A percentile compares a stretch with the other conserved stretches of the same genome.
These are phyloP conservation scores for Talaromyces sp. DNA, from an alignment of 2,329 filamentous ascomycete genomes.

Conservation along the genomic window DNA sequence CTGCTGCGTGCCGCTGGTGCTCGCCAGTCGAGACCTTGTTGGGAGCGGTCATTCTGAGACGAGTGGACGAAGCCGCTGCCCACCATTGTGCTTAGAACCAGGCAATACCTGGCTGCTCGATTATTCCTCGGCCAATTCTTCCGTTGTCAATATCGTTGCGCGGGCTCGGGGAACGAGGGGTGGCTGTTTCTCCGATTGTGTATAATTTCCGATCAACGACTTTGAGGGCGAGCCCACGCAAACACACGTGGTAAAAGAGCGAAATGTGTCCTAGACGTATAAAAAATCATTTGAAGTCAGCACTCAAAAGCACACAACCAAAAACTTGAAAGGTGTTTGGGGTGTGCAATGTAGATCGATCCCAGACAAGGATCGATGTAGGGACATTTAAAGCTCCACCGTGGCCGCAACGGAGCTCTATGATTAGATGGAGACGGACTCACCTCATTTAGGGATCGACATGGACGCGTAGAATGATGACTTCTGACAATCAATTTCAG, in stretches of 20 bases:
- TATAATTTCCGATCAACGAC: background rate
- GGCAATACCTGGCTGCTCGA: background rate
- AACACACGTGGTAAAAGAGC: conserved; percentile 1
- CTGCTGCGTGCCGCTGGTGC: conserved; percentile 36
- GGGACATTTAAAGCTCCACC: conserved; percentile 9
- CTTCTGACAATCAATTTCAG: background rate
- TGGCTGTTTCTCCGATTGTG: background rate
- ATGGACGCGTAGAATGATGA: background rate
- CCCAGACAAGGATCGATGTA: background rate
- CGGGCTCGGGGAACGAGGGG: background rate
- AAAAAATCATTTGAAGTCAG: background rate
- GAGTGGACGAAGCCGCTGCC: conserved; percentile 53
- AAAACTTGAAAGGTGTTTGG: too few relatives aligned
- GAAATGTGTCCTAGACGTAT: background rate
- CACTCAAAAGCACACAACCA: background rate
- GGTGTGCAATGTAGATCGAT: background rate
- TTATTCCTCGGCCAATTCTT: background rate
- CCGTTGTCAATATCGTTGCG: background rate
- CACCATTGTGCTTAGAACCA: background rate
- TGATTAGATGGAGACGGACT: conserved; percentile 4
- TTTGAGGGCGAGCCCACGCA: background rate
- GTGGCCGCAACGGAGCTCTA: conserved; percentile 16
- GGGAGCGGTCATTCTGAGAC: conserved; percentile 66
- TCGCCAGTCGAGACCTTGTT: conserved; percentile 64
- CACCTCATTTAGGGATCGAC: background rate